Base-by-base conservation (phyloP, 495 filamentous ascomycete species). In the Penicillium waksmanii region DNA sequence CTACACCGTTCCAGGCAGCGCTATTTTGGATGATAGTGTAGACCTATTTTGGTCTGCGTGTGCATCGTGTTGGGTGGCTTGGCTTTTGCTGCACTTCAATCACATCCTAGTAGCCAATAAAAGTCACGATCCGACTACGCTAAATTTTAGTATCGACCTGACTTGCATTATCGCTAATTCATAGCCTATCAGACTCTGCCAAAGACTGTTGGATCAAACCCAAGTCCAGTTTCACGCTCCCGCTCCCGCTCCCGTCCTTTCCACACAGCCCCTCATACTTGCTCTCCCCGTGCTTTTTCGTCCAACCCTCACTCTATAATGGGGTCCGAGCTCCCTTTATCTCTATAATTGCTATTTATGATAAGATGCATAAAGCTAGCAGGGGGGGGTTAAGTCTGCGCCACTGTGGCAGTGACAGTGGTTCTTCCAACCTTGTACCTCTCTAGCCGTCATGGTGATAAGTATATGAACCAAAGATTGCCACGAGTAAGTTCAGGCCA, bases 11-110 rank as follows among this genome's bases (percentile, higher is more conserved):
- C 36, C 36, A 40, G 15, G 15, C 36, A 40, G 36, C 36, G 11
- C 36, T n/a, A 40, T 40, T 12, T 46, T 19, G 43, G 27, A 31
- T 31, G 27, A 31, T 31, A 31, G 3, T 31, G 27, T 31, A 9
- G 27, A 31, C 27, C 27, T 31, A 31, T 31, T 31, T 31, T 31
- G 43, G 15, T 46, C 43, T 19, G 15, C 17, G 9, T 46, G 15
- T 46, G 43, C 43, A 46, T 19, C 43, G 6, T 46, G 43, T 46
- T 46, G 43, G 43, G 43, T 46, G 43, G 43, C 43, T 46, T 46
- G 17, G 43, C 17, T 31, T 31, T 8, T 31, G 27, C 43, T 46
- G 43, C 43, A 46, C 17, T 46, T 46, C 43, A 10, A n/a, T 19
- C 17, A 46, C 27, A 46, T 11, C 43, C 43, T 46, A 46, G 9